Evolutionary conservation across 2,329 filamentous ascomycete genomes (phyloP).

Genomic region (Pseudogymnoascus pannorum): DNA sequence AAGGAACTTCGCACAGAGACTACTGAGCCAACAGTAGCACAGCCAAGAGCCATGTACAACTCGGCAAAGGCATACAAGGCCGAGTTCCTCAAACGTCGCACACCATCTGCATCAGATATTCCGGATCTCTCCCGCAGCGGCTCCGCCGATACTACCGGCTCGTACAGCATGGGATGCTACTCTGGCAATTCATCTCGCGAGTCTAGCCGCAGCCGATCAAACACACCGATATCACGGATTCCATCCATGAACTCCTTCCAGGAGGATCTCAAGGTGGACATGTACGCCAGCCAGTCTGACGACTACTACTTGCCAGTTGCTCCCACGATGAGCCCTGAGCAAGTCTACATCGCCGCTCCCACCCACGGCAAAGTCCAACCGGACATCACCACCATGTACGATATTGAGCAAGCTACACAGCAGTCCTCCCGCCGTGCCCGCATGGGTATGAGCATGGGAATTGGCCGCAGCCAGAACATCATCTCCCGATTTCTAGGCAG

Average conservation of each 20-base stretch:
- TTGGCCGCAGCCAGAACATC: slow-evolving; percentile 6
- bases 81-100: slow-evolving; percentile 12
- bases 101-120: slow-evolving; percentile 30
- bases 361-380: slow-evolving; percentile 10
- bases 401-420: background rate
- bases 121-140: slow-evolving; percentile 28
- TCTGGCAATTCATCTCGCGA: slow-evolving; percentile 27
- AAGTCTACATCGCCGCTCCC: slow-evolving; percentile 9
- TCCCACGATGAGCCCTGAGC: slow-evolving; percentile 8
- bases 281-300: background rate
- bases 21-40: slow-evolving; percentile 18
- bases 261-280: slow-evolving; percentile 7
- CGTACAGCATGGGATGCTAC: slow-evolving; percentile 24
- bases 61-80: slow-evolving; percentile 15
- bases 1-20: background rate
- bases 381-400: slow-evolving; percentile 5
- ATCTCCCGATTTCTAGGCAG: background rate
- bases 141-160: slow-evolving; percentile 22
- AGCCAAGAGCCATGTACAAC: slow-evolving; percentile 19
- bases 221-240: background rate
- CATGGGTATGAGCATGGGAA: slow-evolving; percentile 6
- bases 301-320: slow-evolving; percentile 1
- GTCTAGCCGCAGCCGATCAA: slow-evolving; percentile 8
- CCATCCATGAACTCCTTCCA: background rate
- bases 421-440: background rate